Evolutionary conservation across 345 rosid species (phyloP).

Genomic region (Cardamine resedifolia): DNA sequence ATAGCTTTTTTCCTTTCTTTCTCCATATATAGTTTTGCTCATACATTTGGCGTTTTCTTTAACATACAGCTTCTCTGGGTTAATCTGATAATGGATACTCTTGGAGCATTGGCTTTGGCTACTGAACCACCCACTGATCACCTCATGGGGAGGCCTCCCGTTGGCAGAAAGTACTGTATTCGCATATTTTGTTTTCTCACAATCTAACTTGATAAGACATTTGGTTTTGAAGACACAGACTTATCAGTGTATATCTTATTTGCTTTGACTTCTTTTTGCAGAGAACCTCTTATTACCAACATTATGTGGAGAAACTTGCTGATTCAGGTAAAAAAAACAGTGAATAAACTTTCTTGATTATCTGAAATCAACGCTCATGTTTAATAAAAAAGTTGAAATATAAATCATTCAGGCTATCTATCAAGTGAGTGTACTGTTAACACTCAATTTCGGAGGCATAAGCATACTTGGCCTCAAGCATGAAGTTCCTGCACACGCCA

Average conservation of each 20-base stretch:
- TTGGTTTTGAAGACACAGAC: not conserved
- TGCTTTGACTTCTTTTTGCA: conserved; percentile 33
- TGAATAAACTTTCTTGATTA: not conserved
- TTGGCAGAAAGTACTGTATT: conserved; percentile 77
- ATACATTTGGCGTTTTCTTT: not conserved
- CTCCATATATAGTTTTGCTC: not conserved
- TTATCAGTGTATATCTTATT: not conserved
- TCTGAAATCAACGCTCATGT: not conserved
- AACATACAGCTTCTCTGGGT: conserved; percentile 87
- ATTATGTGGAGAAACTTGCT: conserved; percentile 98
- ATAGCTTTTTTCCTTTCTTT: not conserved
- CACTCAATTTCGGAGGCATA: conserved; percentile 67
- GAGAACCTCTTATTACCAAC: conserved; percentile 93
- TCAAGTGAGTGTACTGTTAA: conserved; percentile 73
- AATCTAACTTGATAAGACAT: not conserved
- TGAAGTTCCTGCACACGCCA: conserved; percentile 46
- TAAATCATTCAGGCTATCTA: conserved; percentile 57
- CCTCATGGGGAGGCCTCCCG: conserved; percentile 89
- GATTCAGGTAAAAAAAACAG: conserved; percentile 58
- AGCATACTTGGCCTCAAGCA: conserved; percentile 55
- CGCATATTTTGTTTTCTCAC: not conserved
- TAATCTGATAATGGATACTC: conserved; percentile 98
- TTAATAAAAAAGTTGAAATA: not conserved
- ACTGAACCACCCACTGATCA: conserved; percentile 99
- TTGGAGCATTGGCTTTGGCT: conserved; percentile 97